A percentile compares a stretch with the other conserved stretches of the same genome.
Conservation (phyloP, 2,329 filamentous ascomycete genomes). For the Capronia americana region DNA sequence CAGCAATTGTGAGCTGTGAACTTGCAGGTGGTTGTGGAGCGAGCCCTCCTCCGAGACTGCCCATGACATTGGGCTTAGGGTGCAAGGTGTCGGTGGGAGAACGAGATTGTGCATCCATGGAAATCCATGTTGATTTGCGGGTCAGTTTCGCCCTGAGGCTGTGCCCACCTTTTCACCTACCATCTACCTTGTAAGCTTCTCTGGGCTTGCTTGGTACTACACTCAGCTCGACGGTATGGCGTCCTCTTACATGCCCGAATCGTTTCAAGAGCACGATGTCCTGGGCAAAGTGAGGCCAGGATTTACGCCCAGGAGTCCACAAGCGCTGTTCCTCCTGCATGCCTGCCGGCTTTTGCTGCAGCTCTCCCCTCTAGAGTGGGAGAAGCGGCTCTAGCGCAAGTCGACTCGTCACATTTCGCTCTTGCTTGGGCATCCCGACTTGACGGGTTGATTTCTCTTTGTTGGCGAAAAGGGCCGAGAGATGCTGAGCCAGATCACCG, state of each 20-base stretch:
- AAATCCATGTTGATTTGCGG: slow-evolving; percentile 2
- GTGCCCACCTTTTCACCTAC: neutral
- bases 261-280: neutral
- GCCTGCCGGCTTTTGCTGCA: neutral
- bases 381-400: neutral
- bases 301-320: neutral
- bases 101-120: neutral
- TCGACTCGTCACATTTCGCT: neutral
- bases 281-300: neutral
- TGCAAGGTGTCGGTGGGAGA: neutral
- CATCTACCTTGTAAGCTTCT: neutral
- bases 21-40: neutral
- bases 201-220: neutral
- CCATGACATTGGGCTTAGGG: neutral
- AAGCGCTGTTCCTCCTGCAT: neutral
- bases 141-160: neutral
- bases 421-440: neutral
- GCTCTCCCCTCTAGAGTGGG: neutral
- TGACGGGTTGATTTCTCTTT: neutral
- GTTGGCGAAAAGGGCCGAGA: neutral
- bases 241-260: neutral
- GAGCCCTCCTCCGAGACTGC: neutral
- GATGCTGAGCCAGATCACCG: neutral
- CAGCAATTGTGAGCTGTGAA: neutral
- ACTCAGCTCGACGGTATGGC: neutral